These are phyloP conservation scores for Macadamia tetraphylla DNA, from an alignment of 164 flowering plant species.

Conservation along the genomic window DNA sequence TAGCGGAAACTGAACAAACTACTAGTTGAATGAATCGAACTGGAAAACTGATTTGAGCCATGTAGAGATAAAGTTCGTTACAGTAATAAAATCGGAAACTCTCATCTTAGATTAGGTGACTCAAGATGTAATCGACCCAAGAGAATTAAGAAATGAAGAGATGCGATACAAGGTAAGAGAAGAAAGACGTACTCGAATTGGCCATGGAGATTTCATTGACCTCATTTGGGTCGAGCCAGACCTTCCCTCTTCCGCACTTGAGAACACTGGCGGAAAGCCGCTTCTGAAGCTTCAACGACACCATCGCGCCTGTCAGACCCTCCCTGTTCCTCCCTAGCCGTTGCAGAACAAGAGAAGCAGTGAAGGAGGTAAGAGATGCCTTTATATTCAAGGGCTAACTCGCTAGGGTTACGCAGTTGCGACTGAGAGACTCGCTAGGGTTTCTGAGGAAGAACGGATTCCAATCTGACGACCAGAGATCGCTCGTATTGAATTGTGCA, in stretches of 20 bases:
- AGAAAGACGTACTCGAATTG: slow-evolving; percentile 28
- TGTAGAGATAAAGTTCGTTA: too few species aligned
- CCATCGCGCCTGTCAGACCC: slow-evolving; percentile 17
- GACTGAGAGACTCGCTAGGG: too few species aligned
- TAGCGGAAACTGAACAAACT: not conserved
- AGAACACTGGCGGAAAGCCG: slow-evolving; percentile 38
- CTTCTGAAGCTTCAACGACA: slow-evolving; percentile 40
- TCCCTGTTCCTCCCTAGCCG: not conserved
- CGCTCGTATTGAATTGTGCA: too few species aligned
- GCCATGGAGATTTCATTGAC: slow-evolving; percentile 37
- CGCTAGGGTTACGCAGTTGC: too few species aligned
- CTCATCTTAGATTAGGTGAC: too few species aligned
- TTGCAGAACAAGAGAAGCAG: not conserved
- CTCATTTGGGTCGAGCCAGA: slow-evolving; percentile 46
- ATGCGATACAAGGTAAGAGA: not conserved
- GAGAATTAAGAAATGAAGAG: not conserved
- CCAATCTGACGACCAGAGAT: too few species aligned
- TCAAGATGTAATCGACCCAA: too few species aligned
- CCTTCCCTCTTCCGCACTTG: slow-evolving; percentile 35
- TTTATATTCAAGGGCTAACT: not conserved
- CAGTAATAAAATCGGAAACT: too few species aligned
- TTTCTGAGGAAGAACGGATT: too few species aligned
- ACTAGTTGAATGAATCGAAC: not conserved
- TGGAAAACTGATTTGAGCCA: too few species aligned
- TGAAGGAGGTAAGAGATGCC: not conserved